phyloP scores from a whole-genome alignment of 2,329 filamentous ascomycete species.

The Dothistroma septosporum region DNA sequence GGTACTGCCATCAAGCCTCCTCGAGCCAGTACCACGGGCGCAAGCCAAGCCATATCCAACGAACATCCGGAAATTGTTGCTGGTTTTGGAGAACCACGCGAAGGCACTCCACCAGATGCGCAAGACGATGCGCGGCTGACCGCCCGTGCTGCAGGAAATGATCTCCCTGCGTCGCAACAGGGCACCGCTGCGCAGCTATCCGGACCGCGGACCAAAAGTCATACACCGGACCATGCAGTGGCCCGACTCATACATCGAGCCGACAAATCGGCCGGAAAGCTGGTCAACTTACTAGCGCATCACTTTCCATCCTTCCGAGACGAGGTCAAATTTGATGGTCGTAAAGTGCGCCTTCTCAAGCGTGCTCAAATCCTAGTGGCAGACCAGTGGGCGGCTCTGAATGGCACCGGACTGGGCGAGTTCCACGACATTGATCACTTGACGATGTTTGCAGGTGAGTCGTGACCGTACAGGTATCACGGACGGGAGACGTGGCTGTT shows the following conservation, averaged over 20 bases:
- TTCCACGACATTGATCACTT: constrained; percentile 92
- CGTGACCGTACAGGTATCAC: not conserved
- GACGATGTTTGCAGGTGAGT: constrained; percentile 82
- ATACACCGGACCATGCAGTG: constrained; percentile 49
- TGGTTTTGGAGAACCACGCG: constrained; percentile 6
- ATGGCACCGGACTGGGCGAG: constrained; percentile 70
- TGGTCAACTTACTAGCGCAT: constrained; percentile 80
- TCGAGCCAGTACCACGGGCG: not conserved
- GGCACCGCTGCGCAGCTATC: not conserved
- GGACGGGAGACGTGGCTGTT: no score
- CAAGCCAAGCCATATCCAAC: constrained; percentile 1
- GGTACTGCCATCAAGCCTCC: no score
- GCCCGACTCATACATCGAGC: constrained; percentile 69
- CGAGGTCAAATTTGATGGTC: constrained; percentile 68
- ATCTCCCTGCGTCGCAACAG: not conserved
- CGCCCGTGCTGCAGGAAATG: not conserved
- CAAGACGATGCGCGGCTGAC: not conserved
- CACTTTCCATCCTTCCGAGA: constrained; percentile 86
- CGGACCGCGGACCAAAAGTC: constrained; percentile 2
- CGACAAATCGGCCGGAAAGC: constrained; percentile 70
- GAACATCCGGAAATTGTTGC: constrained; percentile 16
- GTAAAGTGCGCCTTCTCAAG: constrained; percentile 79
- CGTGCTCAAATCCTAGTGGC: constrained; percentile 94
- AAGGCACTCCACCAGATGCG: not conserved
- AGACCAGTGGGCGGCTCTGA: constrained; percentile 93